Evolutionary conservation across 2,329 filamentous ascomycete genomes (phyloP).

Genomic region (Penicillium sp.): DNA sequence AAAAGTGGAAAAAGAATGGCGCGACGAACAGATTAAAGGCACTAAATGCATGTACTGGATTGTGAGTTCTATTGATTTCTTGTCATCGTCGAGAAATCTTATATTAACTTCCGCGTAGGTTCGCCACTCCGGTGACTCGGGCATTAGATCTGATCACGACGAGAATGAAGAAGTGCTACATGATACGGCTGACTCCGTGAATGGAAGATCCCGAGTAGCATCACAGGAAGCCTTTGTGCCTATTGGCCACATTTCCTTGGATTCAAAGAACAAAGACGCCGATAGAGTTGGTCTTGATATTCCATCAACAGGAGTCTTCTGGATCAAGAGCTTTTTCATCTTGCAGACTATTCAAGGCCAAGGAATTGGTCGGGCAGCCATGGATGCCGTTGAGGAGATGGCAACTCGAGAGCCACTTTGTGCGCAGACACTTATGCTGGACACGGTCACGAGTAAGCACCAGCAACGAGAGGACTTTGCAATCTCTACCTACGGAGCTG

Average conservation of each 20-base stretch:
- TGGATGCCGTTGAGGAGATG: constrained; percentile 24
- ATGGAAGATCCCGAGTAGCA: constrained; percentile 12
- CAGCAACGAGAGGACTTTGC: constrained; percentile 21
- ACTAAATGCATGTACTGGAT: constrained; percentile 25
- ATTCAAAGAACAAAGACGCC: constrained; percentile 16
- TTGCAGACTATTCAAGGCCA: constrained; percentile 12
- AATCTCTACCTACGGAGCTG: constrained; percentile 6
- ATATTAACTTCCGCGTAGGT: neutral
- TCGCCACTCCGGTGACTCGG: constrained; percentile 7
- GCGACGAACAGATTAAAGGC: constrained; percentile 13
- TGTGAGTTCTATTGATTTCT: constrained; percentile 7
- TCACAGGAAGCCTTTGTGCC: constrained; percentile 15
- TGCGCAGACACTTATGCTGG: constrained; percentile 19
- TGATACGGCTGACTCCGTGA: constrained; percentile 19
- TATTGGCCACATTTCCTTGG: constrained; percentile 23
- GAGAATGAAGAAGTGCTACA: constrained; percentile 9
- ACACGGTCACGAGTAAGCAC: constrained; percentile 19
- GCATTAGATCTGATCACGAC: too few relatives aligned
- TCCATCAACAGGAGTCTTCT: constrained; percentile 14
- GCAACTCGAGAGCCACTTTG: constrained; percentile 15
- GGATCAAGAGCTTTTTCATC: constrained; percentile 24
- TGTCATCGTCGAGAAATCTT: neutral
- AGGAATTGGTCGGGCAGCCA: constrained; percentile 22
- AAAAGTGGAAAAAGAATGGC: constrained; percentile 18
- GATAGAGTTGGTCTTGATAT: constrained; percentile 11